phyloP scores from a whole-genome alignment of 805 yeast species.

The Debaryomyces prosopidis region DNA sequence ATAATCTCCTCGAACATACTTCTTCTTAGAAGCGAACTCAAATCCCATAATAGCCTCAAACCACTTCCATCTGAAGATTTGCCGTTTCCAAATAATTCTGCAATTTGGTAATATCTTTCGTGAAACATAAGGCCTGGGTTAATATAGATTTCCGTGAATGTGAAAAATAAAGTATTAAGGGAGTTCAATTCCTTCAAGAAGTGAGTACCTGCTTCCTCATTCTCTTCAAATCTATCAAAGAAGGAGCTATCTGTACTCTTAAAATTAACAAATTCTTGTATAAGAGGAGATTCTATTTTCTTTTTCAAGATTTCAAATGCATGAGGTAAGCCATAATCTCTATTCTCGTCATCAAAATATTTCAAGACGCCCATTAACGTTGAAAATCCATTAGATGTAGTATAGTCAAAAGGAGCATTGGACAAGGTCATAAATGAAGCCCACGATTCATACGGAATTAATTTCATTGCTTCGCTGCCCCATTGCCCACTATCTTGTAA shows the following conservation, averaged over 20 bases:
- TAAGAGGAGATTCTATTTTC: constrained; percentile 26
- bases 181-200: constrained; percentile 36
- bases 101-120: constrained; percentile 42
- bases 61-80: constrained; percentile 29
- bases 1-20: constrained; percentile 58
- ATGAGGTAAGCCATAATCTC: constrained; percentile 45
- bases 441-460: constrained; percentile 45
- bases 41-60: constrained; percentile 34
- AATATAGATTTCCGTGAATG: constrained; percentile 57
- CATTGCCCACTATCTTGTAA: constrained; percentile 53
- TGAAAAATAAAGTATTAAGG: constrained; percentile 47
- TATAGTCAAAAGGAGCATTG: constrained; percentile 63
- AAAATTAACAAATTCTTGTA: constrained; percentile 31
- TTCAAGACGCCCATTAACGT: constrained; percentile 56
- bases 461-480: constrained; percentile 38
- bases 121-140: constrained; percentile 53
- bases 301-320: constrained; percentile 35
- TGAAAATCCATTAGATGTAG: constrained; percentile 52
- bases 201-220: constrained; percentile 27
- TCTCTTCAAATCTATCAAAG: constrained; percentile 33
- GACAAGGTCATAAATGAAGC: constrained; percentile 47
- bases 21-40: constrained; percentile 51
- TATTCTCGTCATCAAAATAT: constrained; percentile 55
- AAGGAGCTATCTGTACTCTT: constrained; percentile 30
- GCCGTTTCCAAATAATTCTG: constrained; percentile 35